These are phyloP conservation scores for Candida coquimbonensis DNA, from an alignment of 805 yeast species.

Conservation along the genomic window DNA sequence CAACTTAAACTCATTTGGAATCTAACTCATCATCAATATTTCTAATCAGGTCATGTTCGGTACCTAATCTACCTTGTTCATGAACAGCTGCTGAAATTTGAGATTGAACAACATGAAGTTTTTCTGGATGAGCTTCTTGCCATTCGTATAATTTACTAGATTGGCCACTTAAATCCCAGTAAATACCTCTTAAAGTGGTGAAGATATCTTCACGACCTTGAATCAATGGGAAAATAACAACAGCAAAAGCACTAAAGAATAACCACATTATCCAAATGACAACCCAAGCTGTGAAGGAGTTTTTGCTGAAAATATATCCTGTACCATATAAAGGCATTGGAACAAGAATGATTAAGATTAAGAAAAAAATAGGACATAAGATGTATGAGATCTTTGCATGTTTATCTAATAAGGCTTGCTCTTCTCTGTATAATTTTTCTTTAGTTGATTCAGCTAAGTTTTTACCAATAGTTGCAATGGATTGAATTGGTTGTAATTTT, in stretches of 20 bases:
- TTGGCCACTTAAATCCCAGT: constrained; percentile 82
- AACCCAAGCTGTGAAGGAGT: constrained; percentile 86
- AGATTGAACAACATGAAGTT: constrained; percentile 64
- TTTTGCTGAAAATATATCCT: constrained; percentile 64
- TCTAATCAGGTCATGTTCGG: constrained; percentile 8
- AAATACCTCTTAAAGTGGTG: constrained; percentile 66
- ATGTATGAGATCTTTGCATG: constrained; percentile 57
- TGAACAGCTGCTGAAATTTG: constrained; percentile 44
- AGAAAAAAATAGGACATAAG: constrained; percentile 53
- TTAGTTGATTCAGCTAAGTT: constrained; percentile 20
- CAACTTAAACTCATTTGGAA: not conserved
- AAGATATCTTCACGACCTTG: constrained; percentile 67
- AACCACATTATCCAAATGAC: constrained; percentile 78
- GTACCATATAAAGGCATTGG: constrained; percentile 95
- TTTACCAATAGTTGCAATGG: constrained; percentile 26
- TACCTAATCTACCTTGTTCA: constrained; percentile 10
- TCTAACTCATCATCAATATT: constrained; percentile 19
- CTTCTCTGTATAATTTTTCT: constrained; percentile 35
- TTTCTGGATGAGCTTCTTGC: constrained; percentile 70
- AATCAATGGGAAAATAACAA: constrained; percentile 60
- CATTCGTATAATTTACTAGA: constrained; percentile 63
- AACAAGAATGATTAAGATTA: constrained; percentile 68
- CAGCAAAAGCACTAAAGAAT: constrained; percentile 56
- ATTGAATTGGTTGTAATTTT: constrained; percentile 24
- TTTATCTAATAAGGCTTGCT: constrained; percentile 41